These are phyloP conservation scores for Ceratocystis smalleyi DNA, from an alignment of 2,329 filamentous ascomycete genomes.

Conservation along the genomic window DNA sequence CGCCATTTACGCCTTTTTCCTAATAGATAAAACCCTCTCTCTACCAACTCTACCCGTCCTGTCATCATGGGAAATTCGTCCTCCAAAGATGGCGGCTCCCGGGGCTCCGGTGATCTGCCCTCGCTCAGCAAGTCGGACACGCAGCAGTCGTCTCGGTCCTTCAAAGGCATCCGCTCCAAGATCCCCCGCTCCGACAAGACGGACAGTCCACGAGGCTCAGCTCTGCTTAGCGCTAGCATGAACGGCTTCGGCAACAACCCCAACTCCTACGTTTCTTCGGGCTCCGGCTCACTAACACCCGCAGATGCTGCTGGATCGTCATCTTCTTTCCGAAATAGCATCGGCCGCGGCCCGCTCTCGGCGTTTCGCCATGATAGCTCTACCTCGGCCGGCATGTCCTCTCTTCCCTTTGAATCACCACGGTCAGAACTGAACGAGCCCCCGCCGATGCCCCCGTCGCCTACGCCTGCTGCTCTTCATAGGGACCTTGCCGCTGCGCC, in stretches of 20 bases:
- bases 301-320: slow-evolving; percentile 17
- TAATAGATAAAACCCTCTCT: background rate
- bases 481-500: slow-evolving; percentile 69
- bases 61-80: slow-evolving; percentile 15
- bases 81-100: slow-evolving; percentile 14
- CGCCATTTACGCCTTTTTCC: too few species aligned
- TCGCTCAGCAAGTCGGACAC: slow-evolving; percentile 88
- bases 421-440: slow-evolving; percentile 11
- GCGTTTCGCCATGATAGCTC: slow-evolving; percentile 27
- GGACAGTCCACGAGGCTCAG: slow-evolving; percentile 70
- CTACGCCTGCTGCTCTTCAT: slow-evolving; percentile 51
- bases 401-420: background rate
- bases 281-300: slow-evolving; percentile 24
- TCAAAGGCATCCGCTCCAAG: slow-evolving; percentile 74
- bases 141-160: slow-evolving; percentile 76
- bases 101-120: slow-evolving; percentile 29
- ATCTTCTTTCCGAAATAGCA: slow-evolving; percentile 18
- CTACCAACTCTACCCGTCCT: background rate
- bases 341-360: slow-evolving; percentile 7
- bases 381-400: slow-evolving; percentile 19
- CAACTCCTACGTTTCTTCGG: background rate
- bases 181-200: slow-evolving; percentile 58
- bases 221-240: slow-evolving; percentile 48
- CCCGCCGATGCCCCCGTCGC: slow-evolving; percentile 13
- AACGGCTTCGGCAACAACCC: slow-evolving; percentile 25